Evolutionary conservation across 2,329 filamentous ascomycete genomes (phyloP).

Genomic region (Cladosporium sp.): DNA sequence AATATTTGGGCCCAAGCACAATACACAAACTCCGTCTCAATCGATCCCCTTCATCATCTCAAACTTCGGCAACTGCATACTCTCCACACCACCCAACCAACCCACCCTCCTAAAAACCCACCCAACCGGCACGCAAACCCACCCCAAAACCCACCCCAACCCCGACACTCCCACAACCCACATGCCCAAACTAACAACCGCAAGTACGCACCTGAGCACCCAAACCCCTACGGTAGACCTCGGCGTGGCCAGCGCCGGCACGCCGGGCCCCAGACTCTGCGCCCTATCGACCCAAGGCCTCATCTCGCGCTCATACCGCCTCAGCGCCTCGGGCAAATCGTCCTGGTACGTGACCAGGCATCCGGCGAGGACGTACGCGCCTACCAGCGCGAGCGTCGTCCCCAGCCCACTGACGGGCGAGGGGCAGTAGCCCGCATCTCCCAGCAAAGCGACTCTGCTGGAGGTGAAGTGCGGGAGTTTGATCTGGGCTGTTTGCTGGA

Average conservation of each 20-base stretch:
- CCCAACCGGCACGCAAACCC: not conserved
- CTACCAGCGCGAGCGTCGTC: constrained; percentile 30
- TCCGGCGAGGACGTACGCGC: constrained; percentile 32
- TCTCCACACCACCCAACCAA: constrained; percentile 4
- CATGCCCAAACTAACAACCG: not conserved
- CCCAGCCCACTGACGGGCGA: constrained; percentile 34
- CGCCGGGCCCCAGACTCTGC: constrained; percentile 28
- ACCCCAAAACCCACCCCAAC: not conserved
- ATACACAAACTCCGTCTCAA: too few relatives aligned
- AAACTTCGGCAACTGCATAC: constrained; percentile 1
- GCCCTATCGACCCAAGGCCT: constrained; percentile 23
- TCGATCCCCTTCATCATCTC: constrained; percentile 2
- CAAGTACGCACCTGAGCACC: not conserved
- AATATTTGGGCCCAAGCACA: not conserved
- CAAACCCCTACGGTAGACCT: constrained; percentile 18
- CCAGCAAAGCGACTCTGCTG: constrained; percentile 28
- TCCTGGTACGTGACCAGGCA: constrained; percentile 19
- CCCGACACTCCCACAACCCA: not conserved
- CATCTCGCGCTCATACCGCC: constrained; percentile 27
- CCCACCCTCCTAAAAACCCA: not conserved
- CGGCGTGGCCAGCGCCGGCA: constrained; percentile 26
- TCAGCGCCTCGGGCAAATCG: constrained; percentile 22
- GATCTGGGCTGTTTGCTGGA: constrained; percentile 29
- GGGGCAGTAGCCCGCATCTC: constrained; percentile 30
- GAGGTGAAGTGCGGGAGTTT: constrained; percentile 27